phyloP scores from a whole-genome alignment of 2,329 filamentous ascomycete species.

The Podosphaera fusca region DNA sequence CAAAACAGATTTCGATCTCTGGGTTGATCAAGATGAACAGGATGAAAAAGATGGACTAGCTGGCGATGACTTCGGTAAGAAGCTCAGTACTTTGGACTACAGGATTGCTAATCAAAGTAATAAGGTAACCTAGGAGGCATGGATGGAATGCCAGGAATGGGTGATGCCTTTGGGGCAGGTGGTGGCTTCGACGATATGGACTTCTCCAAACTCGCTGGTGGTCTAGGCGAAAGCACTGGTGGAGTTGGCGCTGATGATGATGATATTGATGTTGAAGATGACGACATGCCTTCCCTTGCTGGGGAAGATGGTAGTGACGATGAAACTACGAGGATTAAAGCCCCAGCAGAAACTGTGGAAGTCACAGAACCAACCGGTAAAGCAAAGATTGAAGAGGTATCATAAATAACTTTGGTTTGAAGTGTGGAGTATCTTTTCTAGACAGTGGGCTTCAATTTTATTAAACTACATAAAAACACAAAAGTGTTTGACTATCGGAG shows the following conservation, averaged over 20 bases:
- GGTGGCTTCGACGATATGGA: slow-evolving; percentile 42
- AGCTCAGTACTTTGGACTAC: neutral
- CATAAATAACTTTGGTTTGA: too few species aligned
- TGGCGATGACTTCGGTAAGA: slow-evolving; percentile 56
- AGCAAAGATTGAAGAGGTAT: too few species aligned
- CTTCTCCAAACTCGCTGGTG: slow-evolving; percentile 69
- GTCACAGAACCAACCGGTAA: too few species aligned
- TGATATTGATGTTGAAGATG: slow-evolving; percentile 24
- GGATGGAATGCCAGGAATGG: slow-evolving; percentile 24
- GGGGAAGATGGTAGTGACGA: slow-evolving; percentile 27
- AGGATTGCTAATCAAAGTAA: neutral
- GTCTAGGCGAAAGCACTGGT: slow-evolving; percentile 21
- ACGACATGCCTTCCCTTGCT: slow-evolving; percentile 64
- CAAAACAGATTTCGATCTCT: slow-evolving; percentile 94
- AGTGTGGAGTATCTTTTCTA: too few species aligned
- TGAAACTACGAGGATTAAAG: too few species aligned
- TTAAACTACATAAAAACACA: too few species aligned
- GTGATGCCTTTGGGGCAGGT: slow-evolving; percentile 16
- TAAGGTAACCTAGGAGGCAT: slow-evolving; percentile 34
- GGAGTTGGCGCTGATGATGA: slow-evolving; percentile 23
- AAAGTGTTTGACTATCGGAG: too few species aligned
- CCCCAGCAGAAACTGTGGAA: too few species aligned
- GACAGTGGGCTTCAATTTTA: too few species aligned
- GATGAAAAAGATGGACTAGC: slow-evolving; percentile 65
- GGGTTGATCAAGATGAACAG: slow-evolving; percentile 47